Conservation (phyloP, 441 rosid genomes). For the Macaranga tanarius region DNA sequence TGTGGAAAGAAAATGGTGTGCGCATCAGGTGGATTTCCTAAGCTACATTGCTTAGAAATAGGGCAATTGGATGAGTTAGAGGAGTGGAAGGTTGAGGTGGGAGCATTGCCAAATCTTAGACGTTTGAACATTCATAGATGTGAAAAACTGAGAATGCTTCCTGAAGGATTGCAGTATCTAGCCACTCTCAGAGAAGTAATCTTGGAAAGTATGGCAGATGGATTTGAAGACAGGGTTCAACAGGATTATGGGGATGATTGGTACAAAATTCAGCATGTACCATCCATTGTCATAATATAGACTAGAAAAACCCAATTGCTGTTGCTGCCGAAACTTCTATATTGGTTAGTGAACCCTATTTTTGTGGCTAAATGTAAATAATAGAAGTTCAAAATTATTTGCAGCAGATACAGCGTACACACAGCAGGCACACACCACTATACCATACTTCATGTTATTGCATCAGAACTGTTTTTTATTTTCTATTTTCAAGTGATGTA, state of each 20-base stretch:
- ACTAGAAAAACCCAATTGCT: neutral
- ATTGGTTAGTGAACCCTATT: too few relatives aligned
- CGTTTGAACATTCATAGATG: constrained; percentile 29
- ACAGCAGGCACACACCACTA: too few relatives aligned
- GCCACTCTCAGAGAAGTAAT: constrained; percentile 29
- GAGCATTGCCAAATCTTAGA: constrained; percentile 40
- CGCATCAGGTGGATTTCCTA: constrained; percentile 13
- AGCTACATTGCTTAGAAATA: constrained; percentile 9
- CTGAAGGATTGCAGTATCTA: constrained; percentile 31
- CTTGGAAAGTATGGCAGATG: constrained; percentile 26
- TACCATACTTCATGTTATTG: neutral
- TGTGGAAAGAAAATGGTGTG: constrained; percentile 15
- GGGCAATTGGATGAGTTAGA: constrained; percentile 16
- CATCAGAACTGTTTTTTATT: neutral
- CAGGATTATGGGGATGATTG: constrained; percentile 32
- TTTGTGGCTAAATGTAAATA: neutral
- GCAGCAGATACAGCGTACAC: neutral
- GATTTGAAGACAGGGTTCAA: constrained; percentile 33
- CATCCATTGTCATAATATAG: constrained; percentile 25
- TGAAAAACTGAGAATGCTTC: constrained; percentile 30
- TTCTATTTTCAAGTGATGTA: neutral
- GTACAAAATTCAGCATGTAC: constrained; percentile 39
- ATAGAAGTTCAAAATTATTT: neutral
- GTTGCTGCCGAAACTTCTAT: neutral
- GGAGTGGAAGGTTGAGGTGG: constrained; percentile 41